These are phyloP conservation scores for Sanghuangporus baumii DNA, from an alignment of 1,284 basidiomycete species.

Conservation along the genomic window DNA sequence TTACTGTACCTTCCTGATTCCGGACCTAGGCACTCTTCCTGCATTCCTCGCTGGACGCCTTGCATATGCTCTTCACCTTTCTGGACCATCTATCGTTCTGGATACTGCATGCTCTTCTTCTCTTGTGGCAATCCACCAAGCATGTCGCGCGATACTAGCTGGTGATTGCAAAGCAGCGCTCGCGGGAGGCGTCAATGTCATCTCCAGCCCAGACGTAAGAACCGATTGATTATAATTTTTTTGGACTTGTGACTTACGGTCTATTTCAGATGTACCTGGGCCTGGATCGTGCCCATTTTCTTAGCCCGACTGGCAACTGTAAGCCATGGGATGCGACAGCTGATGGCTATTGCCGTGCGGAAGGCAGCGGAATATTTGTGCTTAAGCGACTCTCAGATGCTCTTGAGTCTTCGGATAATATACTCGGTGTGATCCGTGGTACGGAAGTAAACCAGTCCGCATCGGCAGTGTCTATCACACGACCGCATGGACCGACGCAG, in stretches of 20 bases:
- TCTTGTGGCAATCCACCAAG: slow-evolving; percentile 60
- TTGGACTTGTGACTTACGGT: background rate
- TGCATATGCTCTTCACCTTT: slow-evolving; percentile 59
- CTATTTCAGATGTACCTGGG: slow-evolving; percentile 57
- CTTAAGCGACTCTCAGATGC: slow-evolving; percentile 66
- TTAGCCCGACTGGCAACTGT: slow-evolving; percentile 62
- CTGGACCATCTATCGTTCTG: slow-evolving; percentile 63
- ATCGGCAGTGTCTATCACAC: slow-evolving; percentile 59
- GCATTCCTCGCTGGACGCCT: slow-evolving; percentile 68
- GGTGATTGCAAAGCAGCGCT: slow-evolving; percentile 62
- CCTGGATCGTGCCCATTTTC: slow-evolving; percentile 62
- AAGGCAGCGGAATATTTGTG: slow-evolving; percentile 64
- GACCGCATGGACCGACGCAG: slow-evolving; percentile 61
- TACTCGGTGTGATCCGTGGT: slow-evolving; percentile 62
- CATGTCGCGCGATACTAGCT: slow-evolving; percentile 54
- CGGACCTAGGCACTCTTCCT: slow-evolving; percentile 50
- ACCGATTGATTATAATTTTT: background rate
- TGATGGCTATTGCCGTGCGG: slow-evolving; percentile 67
- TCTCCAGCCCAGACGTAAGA: slow-evolving; percentile 65
- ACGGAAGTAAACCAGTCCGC: slow-evolving; percentile 68
- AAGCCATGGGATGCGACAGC: slow-evolving; percentile 66
- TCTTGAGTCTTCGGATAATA: slow-evolving; percentile 53
- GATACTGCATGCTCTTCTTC: slow-evolving; percentile 74
- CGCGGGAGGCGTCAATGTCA: slow-evolving; percentile 69
- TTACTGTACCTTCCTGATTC: background rate